These are phyloP conservation scores for Cytospora leucostoma DNA, from an alignment of 2,329 filamentous ascomycete genomes.

Conservation along the genomic window DNA sequence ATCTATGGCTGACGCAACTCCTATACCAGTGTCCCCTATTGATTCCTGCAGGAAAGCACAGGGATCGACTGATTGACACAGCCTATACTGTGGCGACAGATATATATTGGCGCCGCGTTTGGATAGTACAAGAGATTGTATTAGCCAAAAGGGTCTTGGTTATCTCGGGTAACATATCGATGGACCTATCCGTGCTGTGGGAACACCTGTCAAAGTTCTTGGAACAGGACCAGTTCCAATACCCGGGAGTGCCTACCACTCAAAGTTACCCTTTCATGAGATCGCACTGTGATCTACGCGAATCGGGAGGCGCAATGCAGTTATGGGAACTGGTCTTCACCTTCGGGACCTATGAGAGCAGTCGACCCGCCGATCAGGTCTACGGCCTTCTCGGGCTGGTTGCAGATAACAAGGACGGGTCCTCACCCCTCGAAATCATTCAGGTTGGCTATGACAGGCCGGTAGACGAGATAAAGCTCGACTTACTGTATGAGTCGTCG, in stretches of 20 bases:
- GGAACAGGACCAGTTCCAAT: no score
- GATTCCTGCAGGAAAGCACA: no score
- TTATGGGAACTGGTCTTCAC: background rate
- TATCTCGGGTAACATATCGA: background rate
- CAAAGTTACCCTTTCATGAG: no score
- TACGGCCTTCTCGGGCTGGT: conserved; percentile 4
- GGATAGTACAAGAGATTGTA: conserved; percentile 7
- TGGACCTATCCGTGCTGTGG: background rate
- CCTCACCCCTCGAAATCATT: background rate
- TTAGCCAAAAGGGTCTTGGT: background rate
- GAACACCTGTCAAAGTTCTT: no score
- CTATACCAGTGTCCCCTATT: no score
- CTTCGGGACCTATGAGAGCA: background rate
- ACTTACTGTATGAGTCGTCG: conserved; percentile 3
- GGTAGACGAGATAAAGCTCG: background rate
- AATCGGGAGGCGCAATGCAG: background rate
- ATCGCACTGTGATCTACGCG: background rate
- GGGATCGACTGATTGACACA: no score
- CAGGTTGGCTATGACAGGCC: conserved; percentile 3
- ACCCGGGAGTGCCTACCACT: no score
- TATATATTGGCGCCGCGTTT: background rate
- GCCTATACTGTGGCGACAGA: no score
- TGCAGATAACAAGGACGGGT: background rate
- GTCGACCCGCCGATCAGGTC: background rate
- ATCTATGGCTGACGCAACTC: no score